Percentiles rank a stretch among this genome's conserved stretches.
Conservation (phyloP, 805 yeast genomes). For the Ogataea nakhonphanomensis region DNA sequence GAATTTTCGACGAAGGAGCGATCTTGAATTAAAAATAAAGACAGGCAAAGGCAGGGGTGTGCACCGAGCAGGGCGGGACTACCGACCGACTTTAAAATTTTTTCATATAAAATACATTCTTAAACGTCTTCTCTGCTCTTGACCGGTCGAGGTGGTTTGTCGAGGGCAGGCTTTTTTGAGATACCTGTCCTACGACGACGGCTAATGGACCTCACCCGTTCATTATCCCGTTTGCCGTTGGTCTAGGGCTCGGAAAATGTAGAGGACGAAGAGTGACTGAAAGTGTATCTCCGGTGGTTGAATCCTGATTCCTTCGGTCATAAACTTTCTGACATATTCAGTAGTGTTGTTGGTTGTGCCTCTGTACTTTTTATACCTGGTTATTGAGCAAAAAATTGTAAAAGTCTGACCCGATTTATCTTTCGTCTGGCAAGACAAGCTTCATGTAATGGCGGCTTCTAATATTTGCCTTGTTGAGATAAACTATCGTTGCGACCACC, state of each 20-base stretch:
- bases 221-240: not conserved
- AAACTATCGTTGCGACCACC: no score
- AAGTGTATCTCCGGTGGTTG: conserved; percentile 55
- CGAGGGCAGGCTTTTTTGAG: not conserved
- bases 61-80: conserved; percentile 9
- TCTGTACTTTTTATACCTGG: no score
- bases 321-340: conserved; percentile 40
- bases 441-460: no score
- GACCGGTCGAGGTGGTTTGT: conserved; percentile 2
- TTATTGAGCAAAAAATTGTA: no score
- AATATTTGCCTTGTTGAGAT: no score
- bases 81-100: conserved; percentile 9
- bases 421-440: no score
- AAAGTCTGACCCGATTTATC: no score
- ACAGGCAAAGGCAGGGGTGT: conserved; percentile 4
- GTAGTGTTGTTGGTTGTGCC: not conserved
- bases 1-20: conserved; percentile 11
- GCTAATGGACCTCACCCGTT: conserved; percentile 8
- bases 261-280: conserved; percentile 15
- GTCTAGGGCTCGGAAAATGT: conserved; percentile 1
- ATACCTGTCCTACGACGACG: not conserved
- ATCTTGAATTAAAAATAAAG: conserved; percentile 5
- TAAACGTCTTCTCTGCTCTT: conserved; percentile 3
- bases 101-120: not conserved
- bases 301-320: conserved; percentile 50